phyloP scores from a whole-genome alignment of 2,329 filamentous ascomycete species.

The Trichoderma lentiforme region DNA sequence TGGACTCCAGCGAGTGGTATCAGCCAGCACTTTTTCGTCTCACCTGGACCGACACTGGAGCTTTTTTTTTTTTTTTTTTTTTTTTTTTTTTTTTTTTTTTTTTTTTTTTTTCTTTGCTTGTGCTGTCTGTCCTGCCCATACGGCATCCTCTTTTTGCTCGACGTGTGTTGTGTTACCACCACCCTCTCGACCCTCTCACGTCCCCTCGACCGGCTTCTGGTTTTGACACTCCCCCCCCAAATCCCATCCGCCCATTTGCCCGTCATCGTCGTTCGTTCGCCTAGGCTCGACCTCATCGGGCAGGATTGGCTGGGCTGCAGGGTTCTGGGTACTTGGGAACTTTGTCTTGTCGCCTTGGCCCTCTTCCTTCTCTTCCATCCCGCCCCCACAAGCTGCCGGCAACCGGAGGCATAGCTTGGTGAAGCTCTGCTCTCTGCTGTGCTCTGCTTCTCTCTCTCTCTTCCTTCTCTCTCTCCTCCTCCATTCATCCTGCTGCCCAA shows the following conservation, averaged over 20 bases:
- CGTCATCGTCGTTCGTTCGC: conserved; percentile 10
- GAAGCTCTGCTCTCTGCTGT: conserved; percentile 2
- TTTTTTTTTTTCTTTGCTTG: not conserved
- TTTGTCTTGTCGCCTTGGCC: conserved; percentile 10
- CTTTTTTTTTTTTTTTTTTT: not conserved
- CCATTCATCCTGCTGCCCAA: conserved; percentile 21
- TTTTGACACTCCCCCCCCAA: not conserved
- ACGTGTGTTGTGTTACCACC: not conserved
- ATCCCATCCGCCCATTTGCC: conserved; percentile 4
- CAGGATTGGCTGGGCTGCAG: conserved; percentile 16
- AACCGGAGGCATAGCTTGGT: conserved; percentile 12
- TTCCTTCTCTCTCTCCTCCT: not conserved
- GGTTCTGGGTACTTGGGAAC: conserved; percentile 13
- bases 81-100: not conserved
- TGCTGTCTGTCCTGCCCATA: not conserved
- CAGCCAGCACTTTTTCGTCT: conserved; percentile 5
- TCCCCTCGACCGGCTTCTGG: not conserved
- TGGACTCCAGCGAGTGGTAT: not conserved
- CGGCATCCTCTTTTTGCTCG: too few relatives aligned
- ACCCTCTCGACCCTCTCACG: conserved; percentile 1
- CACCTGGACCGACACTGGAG: not conserved
- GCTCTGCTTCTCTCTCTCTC: not conserved
- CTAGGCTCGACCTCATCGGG: conserved; percentile 8
- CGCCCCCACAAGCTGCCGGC: conserved; percentile 18
- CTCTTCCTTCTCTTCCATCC: conserved; percentile 9